Base-by-base conservation (phyloP, 495 filamentous ascomycete genomes). In the Cercophora newfieldiana region DNA sequence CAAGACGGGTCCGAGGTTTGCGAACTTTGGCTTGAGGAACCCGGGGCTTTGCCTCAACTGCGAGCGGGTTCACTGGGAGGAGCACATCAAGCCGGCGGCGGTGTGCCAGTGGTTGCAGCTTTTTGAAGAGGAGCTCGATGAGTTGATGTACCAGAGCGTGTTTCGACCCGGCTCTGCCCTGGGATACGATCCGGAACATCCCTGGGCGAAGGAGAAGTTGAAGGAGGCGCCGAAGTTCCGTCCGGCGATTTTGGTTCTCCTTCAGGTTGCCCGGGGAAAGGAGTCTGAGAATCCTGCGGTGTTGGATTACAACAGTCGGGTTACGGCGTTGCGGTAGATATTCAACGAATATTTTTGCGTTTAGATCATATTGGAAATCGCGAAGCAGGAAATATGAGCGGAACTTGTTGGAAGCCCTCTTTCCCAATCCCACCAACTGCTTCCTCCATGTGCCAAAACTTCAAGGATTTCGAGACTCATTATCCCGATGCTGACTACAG, bases 21-120 rank as follows among this genome's bases (percentile, higher is more conserved):
- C 56, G 0, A 44, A 18, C 14, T 16, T n/a, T 1, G 64, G 29
- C 10, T 26, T 49, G 3, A 22, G 26, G 55, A 66, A 66, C 55
- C 64, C 64, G 18, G 64, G 64, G 26, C 33, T 66, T 24, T 66
- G 64, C 57, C 50, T 66, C 24, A 66, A 66, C 47, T 66, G 64
- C 57, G 64, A 66, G 56, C 33, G 64, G 7, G 56, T 66, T 5
- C 64, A 66, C 25, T 66, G 64, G 64, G 64, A 66, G 47, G 16
- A 53, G 47, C 26, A 66, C 26, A n/a, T 60, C 18, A 53, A 26
- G 64, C 56, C 56, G 26, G 14, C 29, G 14, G 64, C 59, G 1
- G 14, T 33, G 44, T 28, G 26, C 21, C 47, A 60, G 44, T 66
- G 56, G 55, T 56, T 66, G 47, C 56, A 60, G 57, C 55, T 66